Evolutionary conservation across 495 filamentous ascomycete species (phyloP).

Genomic region (Penicillium canescens): DNA sequence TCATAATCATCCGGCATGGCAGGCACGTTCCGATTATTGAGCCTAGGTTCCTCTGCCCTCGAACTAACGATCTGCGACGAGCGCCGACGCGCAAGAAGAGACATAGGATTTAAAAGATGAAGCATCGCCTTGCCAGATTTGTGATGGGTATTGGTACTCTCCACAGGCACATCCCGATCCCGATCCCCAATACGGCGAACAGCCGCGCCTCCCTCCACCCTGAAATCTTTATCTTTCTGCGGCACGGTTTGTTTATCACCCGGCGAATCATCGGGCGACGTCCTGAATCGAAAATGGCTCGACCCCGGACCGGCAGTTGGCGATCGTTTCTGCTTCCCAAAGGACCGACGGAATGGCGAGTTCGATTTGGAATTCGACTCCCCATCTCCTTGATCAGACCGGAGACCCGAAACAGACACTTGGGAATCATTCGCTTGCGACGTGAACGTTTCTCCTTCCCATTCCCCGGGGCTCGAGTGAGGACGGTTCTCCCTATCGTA

Average conservation of each 20-base stretch:
- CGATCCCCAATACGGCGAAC: conserved; percentile 33
- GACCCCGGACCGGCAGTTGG: conserved; percentile 25
- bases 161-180: conserved; percentile 33
- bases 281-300: conserved; percentile 36
- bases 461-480: conserved; percentile 39
- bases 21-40: conserved; percentile 51
- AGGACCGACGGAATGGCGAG: conserved; percentile 40
- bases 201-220: conserved; percentile 16
- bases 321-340: conserved; percentile 38
- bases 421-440: conserved; percentile 33
- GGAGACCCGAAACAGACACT: conserved; percentile 19
- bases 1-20: conserved; percentile 74
- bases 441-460: conserved; percentile 24
- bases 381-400: conserved; percentile 29
- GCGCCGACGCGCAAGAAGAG: conserved; percentile 58
- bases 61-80: conserved; percentile 49
- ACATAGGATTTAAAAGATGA: conserved; percentile 68
- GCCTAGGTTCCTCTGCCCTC: conserved; percentile 49
- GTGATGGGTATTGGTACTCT: conserved; percentile 31
- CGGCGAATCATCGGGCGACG: conserved; percentile 33
- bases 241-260: conserved; percentile 27
- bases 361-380: conserved; percentile 33
- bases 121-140: conserved; percentile 60
- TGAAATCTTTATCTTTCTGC: conserved; percentile 34
- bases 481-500: conserved; percentile 29